Conservation (phyloP, 306 rosid species). For the Quillaja saponaria region DNA sequence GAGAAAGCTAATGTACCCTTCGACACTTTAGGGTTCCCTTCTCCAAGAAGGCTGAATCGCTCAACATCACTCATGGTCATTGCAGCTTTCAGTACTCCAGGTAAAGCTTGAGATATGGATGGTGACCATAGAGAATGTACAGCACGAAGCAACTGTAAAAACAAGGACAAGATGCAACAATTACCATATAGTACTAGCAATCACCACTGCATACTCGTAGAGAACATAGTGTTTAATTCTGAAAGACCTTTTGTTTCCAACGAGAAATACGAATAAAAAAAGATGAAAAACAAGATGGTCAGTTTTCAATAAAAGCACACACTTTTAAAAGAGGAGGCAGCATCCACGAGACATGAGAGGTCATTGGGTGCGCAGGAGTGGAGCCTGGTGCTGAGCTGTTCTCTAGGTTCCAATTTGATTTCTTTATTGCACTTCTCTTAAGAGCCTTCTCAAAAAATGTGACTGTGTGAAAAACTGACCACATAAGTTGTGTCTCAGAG, state of each 20-base stretch:
- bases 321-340: constrained; percentile 91
- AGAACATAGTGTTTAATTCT: constrained; percentile 22
- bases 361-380: constrained; percentile 68
- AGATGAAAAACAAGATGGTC: constrained; percentile 32
- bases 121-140: constrained; percentile 94
- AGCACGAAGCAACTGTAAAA: constrained; percentile 76
- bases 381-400: constrained; percentile 53
- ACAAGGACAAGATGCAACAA: constrained; percentile 24
- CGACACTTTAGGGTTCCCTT: constrained; percentile 70
- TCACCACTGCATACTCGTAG: neutral
- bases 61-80: constrained; percentile 82
- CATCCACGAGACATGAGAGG: constrained; percentile 94
- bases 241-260: constrained; percentile 25
- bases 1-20: constrained; percentile 47
- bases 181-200: constrained; percentile 24
- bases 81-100: constrained; percentile 81
- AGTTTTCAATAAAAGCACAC: constrained; percentile 34
- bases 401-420: constrained; percentile 55
- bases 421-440: constrained; percentile 89
- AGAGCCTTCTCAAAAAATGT: constrained; percentile 98
- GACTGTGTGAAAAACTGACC: constrained; percentile 85
- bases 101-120: constrained; percentile 63
- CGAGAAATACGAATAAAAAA: constrained; percentile 3
- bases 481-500: constrained; percentile 74
- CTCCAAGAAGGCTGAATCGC: constrained; percentile 85